Evolutionary conservation across 2,329 filamentous ascomycete genomes (phyloP).

Genomic region (Tolypocladium album): DNA sequence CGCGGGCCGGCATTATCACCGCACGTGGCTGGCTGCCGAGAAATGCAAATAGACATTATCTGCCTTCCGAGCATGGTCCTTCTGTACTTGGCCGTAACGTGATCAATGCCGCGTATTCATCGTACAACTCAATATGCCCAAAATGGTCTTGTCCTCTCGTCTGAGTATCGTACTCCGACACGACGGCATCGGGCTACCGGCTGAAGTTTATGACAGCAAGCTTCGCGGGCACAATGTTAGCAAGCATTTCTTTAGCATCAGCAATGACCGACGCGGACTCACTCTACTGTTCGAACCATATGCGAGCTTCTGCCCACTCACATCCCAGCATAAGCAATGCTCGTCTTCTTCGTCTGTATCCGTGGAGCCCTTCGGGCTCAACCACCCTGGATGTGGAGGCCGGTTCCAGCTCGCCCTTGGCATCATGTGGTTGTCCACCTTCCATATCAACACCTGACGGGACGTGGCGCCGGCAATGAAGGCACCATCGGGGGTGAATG

Average conservation of each 20-base stretch:
- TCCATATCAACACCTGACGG: constrained; percentile 52
- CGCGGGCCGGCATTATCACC: constrained; percentile 3
- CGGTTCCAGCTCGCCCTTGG: constrained; percentile 51
- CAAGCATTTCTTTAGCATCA: too few relatives aligned
- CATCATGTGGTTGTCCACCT: constrained; percentile 46
- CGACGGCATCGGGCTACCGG: constrained; percentile 16
- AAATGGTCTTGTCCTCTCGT: not conserved
- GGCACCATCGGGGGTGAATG: constrained; percentile 52
- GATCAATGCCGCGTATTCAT: not conserved
- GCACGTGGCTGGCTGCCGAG: not conserved
- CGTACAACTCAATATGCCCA: not conserved
- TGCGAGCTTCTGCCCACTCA: constrained; percentile 48
- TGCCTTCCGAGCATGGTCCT: not conserved
- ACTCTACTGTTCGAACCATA: constrained; percentile 54
- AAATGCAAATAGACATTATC: not conserved
- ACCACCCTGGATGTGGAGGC: constrained; percentile 44
- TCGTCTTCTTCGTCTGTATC: constrained; percentile 49
- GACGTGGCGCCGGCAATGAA: constrained; percentile 53
- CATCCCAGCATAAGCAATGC: constrained; percentile 53
- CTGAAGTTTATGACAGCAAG: constrained; percentile 42
- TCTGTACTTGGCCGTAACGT: not conserved
- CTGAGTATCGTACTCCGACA: not conserved
- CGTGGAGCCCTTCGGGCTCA: constrained; percentile 42
- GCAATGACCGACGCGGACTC: constrained; percentile 21
- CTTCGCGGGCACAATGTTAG: constrained; percentile 12